Evolutionary conservation across 1,139 yeast species (phyloP), one percentile per base, ranked within the genome.

Genomic region (Pichia sp.): DNA sequence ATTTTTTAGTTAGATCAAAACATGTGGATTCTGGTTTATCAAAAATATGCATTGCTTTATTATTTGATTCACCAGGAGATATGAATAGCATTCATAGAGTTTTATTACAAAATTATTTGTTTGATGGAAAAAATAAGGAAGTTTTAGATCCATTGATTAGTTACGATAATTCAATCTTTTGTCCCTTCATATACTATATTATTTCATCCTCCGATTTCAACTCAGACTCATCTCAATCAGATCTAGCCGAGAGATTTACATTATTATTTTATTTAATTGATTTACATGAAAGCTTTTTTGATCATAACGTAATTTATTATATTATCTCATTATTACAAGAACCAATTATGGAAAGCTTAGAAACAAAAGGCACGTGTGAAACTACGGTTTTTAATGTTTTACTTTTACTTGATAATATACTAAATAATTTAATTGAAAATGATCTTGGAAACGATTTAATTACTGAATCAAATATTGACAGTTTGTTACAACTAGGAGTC

Each of bases 401-500:
- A 19, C n/a, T 36, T 36, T 14, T 13, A 19, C 25, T 39, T 22
- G 28, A 14, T 25, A 25, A 6, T 13, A 25, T 39, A 39, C 10
- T 45, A 39, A 33, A 19, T 31, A 11, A 16, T 14, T 31, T 31
- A 31, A 14, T 13, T n/a, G 38, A 34, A n/a, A 34, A 8, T 3
- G 38, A 11, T 8, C 8, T 28, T 1, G n/a, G 16, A 8, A 39
- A 18, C 2, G 29, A 51, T 41, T n/a, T 47, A 10, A 42, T 44
- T 16, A 34, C 48, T 6, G 27, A 42, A 31, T 27, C 51, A 11
- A 51, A 51, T 41, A 38, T 51, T 13, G 50, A 51, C 14, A 45
- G 45, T n/a, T 42, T 51, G 3, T 18, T 48, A 29, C 48, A 45
- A 16, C 38, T 44, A 27, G 43, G 43, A 13, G 27, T 45, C 7